Evolutionary conservation across 805 yeast species (phyloP).

Genomic region (Saccharomycopsis vini): DNA sequence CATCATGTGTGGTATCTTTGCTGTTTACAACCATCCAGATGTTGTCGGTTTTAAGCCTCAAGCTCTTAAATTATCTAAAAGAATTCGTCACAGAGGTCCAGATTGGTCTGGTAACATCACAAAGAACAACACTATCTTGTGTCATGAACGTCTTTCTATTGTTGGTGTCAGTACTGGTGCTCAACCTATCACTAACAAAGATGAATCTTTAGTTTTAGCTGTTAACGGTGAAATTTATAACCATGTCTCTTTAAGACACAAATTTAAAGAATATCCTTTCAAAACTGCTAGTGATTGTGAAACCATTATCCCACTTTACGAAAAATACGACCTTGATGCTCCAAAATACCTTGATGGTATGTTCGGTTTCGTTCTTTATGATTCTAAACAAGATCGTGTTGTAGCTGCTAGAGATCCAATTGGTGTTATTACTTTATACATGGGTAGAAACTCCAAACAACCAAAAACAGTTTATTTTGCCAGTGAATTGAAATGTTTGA

Average conservation of each 20-base stretch:
- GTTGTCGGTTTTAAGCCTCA: conserved; percentile 73
- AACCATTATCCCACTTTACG: conserved; percentile 87
- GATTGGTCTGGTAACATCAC: conserved; percentile 92
- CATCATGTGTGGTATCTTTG: conserved; percentile 99
- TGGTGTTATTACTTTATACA: conserved; percentile 92
- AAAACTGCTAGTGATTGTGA: conserved; percentile 93
- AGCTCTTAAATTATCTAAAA: conserved; percentile 84
- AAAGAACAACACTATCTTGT: conserved; percentile 68
- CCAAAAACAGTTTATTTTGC: conserved; percentile 85
- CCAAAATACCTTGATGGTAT: conserved; percentile 94
- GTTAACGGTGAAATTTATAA: conserved; percentile 99
- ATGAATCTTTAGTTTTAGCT: conserved; percentile 62
- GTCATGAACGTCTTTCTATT: conserved; percentile 95
- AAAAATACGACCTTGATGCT: conserved; percentile 81
- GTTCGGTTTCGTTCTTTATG: conserved; percentile 94
- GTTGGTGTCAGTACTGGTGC: conserved; percentile 98
- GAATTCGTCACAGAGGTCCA: conserved; percentile 98
- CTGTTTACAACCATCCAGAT: conserved; percentile 77
- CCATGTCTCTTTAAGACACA: conserved; percentile 81
- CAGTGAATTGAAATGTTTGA: conserved; percentile 86
- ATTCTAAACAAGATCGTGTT: conserved; percentile 73
- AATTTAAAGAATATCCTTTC: conserved; percentile 64
- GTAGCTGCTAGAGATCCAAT: conserved; percentile 98
- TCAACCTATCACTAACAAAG: conserved; percentile 84
- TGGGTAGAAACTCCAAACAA: conserved; percentile 65